Conservation (phyloP, 2,329 filamentous ascomycete genomes). For the Zasmidium angulare region DNA sequence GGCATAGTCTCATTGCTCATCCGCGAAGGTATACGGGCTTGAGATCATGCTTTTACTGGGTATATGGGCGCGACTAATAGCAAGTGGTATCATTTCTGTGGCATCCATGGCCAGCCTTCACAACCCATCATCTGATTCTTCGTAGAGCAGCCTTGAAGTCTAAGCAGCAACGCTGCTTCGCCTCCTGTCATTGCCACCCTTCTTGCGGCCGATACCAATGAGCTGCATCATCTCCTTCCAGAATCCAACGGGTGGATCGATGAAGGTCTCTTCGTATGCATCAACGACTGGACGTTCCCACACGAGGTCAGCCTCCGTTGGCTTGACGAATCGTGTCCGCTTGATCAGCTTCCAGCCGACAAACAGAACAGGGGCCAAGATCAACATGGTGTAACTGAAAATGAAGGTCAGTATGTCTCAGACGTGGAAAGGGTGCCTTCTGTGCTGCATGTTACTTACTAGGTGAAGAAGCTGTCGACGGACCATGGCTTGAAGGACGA, state of each 20-base stretch:
- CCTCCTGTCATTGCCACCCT: constrained; percentile 12
- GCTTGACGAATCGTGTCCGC: constrained; percentile 55
- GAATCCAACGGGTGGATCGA: constrained; percentile 51
- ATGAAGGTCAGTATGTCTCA: not conserved
- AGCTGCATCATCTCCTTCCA: constrained; percentile 54
- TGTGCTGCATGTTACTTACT: constrained; percentile 28
- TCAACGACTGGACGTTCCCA: constrained; percentile 65
- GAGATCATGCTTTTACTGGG: not conserved
- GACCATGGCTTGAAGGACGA: constrained; percentile 46
- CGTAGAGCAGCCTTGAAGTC: not conserved
- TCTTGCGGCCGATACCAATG: constrained; percentile 35
- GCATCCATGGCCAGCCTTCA: not conserved
- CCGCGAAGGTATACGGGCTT: too few relatives aligned
- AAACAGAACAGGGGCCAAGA: constrained; percentile 55
- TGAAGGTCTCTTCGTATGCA: constrained; percentile 55
- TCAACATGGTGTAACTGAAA: constrained; percentile 49
- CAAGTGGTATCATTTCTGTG: not conserved
- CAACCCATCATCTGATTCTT: not conserved
- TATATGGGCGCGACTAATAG: not conserved
- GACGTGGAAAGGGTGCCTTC: too few relatives aligned
- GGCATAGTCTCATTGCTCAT: too few relatives aligned
- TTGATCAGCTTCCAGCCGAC: constrained; percentile 65
- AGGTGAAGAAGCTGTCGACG: constrained; percentile 44
- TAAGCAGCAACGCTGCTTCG: constrained; percentile 3
- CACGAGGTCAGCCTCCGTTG: constrained; percentile 58